These are phyloP conservation scores for Herpetospermum pedunculosum DNA, from an alignment of 306 rosid species.

Conservation along the genomic window DNA sequence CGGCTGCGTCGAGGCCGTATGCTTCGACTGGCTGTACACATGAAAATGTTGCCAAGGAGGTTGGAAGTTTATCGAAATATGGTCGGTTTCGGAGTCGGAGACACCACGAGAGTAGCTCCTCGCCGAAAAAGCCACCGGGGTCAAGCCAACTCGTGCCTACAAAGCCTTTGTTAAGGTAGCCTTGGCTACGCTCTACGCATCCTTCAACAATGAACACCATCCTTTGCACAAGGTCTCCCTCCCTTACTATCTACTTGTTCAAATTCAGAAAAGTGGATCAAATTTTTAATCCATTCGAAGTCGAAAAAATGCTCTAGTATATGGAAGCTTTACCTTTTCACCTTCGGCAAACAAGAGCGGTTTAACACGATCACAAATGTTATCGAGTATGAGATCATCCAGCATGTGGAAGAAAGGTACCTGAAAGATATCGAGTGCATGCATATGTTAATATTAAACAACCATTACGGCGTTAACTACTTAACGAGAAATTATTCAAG, in stretches of 20 bases:
- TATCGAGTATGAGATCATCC: slow-evolving; percentile 91
- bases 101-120: slow-evolving; percentile 86
- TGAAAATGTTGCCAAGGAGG: slow-evolving; percentile 65
- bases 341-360: slow-evolving; percentile 71
- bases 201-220: slow-evolving; percentile 81
- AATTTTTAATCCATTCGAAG: background rate
- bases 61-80: slow-evolving; percentile 55
- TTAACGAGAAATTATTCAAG: too few relatives aligned
- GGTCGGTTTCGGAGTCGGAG: slow-evolving; percentile 65
- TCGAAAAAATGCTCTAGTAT: background rate
- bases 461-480: too few relatives aligned
- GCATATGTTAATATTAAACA: background rate
- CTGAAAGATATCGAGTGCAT: slow-evolving; percentile 13
- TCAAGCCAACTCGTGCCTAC: slow-evolving; percentile 65
- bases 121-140: slow-evolving; percentile 80
- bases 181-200: slow-evolving; percentile 46
- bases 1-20: slow-evolving; percentile 45
- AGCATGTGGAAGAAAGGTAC: slow-evolving; percentile 84
- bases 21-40: slow-evolving; percentile 80
- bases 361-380: slow-evolving; percentile 77
- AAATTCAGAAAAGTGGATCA: background rate
- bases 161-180: slow-evolving; percentile 67
- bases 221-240: slow-evolving; percentile 86
- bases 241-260: slow-evolving; percentile 57
- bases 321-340: slow-evolving; percentile 51